Conservation (phyloP, 176 grass and related monocot genomes). For the Raddia guianensis region DNA sequence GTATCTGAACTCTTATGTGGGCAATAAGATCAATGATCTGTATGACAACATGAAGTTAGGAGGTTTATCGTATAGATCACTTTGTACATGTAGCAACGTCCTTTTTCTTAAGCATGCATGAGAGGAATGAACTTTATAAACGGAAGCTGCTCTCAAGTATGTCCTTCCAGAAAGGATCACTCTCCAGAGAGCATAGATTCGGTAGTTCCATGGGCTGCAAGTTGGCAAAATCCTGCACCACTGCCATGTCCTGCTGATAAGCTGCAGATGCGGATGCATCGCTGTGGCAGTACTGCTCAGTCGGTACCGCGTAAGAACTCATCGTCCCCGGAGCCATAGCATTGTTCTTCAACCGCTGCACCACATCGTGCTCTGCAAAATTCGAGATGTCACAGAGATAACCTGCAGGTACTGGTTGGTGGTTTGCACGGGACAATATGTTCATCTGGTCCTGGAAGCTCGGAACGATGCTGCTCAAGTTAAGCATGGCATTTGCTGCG, state of each 20-base stretch:
- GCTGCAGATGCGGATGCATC: neutral
- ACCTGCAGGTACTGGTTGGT: neutral
- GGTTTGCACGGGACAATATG: neutral
- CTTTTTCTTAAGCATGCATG: neutral
- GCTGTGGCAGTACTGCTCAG: neutral
- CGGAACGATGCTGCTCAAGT: neutral
- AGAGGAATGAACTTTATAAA: neutral
- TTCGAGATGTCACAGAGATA: neutral
- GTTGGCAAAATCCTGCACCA: slow-evolving; percentile 3
- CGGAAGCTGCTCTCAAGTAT: slow-evolving; percentile 34
- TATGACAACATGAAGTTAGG: neutral
- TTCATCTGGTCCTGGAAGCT: slow-evolving; percentile 39
- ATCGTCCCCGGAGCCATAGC: neutral
- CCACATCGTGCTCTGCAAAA: slow-evolving; percentile 1
- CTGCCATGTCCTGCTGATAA: neutral
- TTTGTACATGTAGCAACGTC: slow-evolving; percentile 20
- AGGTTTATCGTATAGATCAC: neutral
- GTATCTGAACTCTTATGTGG: neutral
- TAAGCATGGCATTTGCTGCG: slow-evolving; percentile 9
- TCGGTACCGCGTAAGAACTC: neutral
- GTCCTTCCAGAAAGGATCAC: slow-evolving; percentile 50
- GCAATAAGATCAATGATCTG: neutral
- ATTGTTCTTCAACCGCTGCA: neutral
- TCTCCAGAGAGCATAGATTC: slow-evolving; percentile 38
- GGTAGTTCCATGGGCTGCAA: slow-evolving; percentile 39